Evolutionary conservation across 139 green algal genomes (phyloP), one percentile per base, ranked within the genome.

Genomic region (Desmodesmus armatus): DNA sequence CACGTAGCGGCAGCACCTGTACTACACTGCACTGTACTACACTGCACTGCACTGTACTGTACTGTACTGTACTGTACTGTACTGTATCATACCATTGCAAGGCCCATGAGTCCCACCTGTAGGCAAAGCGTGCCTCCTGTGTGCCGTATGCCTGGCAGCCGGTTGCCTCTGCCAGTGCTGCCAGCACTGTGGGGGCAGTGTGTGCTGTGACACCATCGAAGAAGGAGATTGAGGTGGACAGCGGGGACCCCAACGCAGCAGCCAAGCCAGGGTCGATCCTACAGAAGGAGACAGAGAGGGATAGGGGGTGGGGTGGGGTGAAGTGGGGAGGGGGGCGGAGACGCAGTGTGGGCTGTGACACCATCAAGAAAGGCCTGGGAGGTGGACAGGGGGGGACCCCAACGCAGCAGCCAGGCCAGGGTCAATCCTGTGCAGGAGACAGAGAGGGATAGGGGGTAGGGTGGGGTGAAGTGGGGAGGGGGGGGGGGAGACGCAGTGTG

Each of bases 81-180:
- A n/a, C n/a, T n/a, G n/a, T n/a, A n/a, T n/a, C n/a, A n/a, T n/a
- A n/a, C n/a, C n/a, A n/a, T n/a, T n/a, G n/a, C n/a, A n/a, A n/a
- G n/a, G n/a, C n/a, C n/a, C n/a, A n/a, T n/a, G n/a, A 62, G 62
- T 39, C 7, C 27, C 41, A 80, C 72, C 72, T 65, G n/a, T 80
- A 80, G 3, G 82, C 82, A 47, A 83, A 83, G 39, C 73, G 60
- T 5, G 82, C 71, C 58, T 87, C 82, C 1, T 69, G 55, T 35
- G 47, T 67, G n/a, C 6, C 27, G 25, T 83, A 87, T 35, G n/a
- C 31, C n/a, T 3, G 39, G 51, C 82, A 87, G 69, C 82, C 82
- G 2, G 82, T 83, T 2, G 82, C 82, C 71, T 83, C 43, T n/a
- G 39, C 6, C 58, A 87, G 82, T 23, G 82, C 82, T 3, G 29